Evolutionary conservation across 331 rosid species (phyloP).

Genomic region (Prunus yedoensis): DNA sequence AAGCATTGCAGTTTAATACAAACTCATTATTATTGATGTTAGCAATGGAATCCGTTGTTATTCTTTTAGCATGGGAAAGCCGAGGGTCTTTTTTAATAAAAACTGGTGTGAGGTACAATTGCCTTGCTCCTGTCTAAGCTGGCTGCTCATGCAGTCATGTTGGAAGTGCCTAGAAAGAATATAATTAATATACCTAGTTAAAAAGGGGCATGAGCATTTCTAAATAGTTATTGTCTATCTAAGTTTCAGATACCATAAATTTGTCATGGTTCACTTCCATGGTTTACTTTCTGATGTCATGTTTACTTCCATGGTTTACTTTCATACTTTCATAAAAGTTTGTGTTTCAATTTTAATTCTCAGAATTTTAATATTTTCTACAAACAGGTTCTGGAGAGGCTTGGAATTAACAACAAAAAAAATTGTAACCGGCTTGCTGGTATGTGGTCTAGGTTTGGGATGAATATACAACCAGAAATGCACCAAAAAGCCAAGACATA

Average conservation of each 20-base stretch:
- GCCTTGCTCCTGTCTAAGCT: neutral
- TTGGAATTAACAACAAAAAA: constrained; percentile 77
- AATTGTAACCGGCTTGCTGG: constrained; percentile 53
- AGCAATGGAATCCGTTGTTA: neutral
- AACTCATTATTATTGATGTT: neutral
- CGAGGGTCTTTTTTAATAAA: neutral
- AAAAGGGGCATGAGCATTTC: neutral
- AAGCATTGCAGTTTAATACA: neutral
- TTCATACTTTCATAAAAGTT: constrained; percentile 20
- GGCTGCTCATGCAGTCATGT: neutral
- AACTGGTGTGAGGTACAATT: neutral
- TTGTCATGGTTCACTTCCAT: neutral
- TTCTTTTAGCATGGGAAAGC: constrained; percentile 3
- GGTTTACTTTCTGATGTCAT: neutral
- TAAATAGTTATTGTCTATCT: neutral
- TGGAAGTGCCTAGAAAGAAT: neutral
- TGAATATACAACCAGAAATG: constrained; percentile 70
- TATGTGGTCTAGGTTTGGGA: constrained; percentile 74
- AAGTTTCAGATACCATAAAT: neutral
- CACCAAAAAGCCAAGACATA: constrained; percentile 50
- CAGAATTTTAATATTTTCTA: constrained; percentile 24
- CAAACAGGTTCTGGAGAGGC: constrained; percentile 66
- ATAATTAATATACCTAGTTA: neutral
- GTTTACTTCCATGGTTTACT: neutral
- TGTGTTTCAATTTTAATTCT: constrained; percentile 25